Conservation (phyloP, 805 yeast genomes). For the Candida coquimbonensis region DNA sequence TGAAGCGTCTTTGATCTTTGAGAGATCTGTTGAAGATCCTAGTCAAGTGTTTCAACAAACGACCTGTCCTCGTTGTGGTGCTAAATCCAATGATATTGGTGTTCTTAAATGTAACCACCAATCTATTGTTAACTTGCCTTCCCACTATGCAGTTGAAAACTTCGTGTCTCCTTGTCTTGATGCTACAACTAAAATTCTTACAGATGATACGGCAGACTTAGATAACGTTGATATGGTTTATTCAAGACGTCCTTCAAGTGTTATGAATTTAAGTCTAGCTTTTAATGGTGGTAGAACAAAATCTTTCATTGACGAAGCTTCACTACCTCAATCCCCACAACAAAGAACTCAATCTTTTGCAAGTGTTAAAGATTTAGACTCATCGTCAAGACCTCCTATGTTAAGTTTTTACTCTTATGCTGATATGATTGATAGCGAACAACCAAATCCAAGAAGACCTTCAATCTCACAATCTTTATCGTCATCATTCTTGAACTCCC, state of each 20-base stretch:
- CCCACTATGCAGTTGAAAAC: slow-evolving; percentile 48
- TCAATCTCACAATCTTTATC: slow-evolving; percentile 39
- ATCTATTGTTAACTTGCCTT: slow-evolving; percentile 27
- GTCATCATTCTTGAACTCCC: slow-evolving; percentile 22
- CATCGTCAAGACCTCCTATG: slow-evolving; percentile 18
- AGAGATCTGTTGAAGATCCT: slow-evolving; percentile 60
- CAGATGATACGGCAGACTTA: slow-evolving; percentile 49
- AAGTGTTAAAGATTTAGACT: slow-evolving; percentile 17
- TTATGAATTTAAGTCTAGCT: slow-evolving; percentile 28
- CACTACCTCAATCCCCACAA: slow-evolving; percentile 14
- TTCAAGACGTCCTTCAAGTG: slow-evolving; percentile 51
- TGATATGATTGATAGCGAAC: slow-evolving; percentile 63
- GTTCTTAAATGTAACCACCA: slow-evolving; percentile 22
- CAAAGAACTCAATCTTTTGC: slow-evolving; percentile 21
- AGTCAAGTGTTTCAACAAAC: slow-evolving; percentile 22
- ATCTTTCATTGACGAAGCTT: slow-evolving; percentile 15
- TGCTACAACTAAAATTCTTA: slow-evolving; percentile 61
- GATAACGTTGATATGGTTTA: slow-evolving; percentile 68
- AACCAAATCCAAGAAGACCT: slow-evolving; percentile 53
- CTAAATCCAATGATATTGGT: slow-evolving; percentile 12
- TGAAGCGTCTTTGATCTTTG: slow-evolving; percentile 39
- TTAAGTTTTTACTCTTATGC: slow-evolving; percentile 67
- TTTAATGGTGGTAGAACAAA: slow-evolving; percentile 27
- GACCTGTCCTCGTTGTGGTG: slow-evolving; percentile 22
- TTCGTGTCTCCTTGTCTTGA: slow-evolving; percentile 77